Percentiles rank a stretch among this genome's conserved stretches.
Conservation (phyloP, 345 rosid genomes). For the Durio zibethinus region DNA sequence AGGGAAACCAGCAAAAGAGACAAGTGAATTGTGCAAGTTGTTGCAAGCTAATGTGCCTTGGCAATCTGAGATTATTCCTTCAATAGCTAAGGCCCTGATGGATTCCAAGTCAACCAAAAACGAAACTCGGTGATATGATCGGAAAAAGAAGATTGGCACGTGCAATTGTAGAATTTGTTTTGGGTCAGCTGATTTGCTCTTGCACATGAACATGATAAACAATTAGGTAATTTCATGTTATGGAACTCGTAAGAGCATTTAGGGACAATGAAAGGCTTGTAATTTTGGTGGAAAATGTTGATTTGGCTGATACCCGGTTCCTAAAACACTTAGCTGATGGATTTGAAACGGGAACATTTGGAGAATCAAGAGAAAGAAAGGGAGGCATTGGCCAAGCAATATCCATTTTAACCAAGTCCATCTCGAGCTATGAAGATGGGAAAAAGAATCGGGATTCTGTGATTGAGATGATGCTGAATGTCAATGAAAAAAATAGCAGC, state of each 20-base stretch:
- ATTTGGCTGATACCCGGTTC: conserved; percentile 51
- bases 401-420: conserved; percentile 55
- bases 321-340: conserved; percentile 48
- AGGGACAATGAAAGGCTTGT: conserved; percentile 36
- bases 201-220: conserved; percentile 38
- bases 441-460: conserved; percentile 31
- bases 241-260: conserved; percentile 32
- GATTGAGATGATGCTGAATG: conserved; percentile 54
- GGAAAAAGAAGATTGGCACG: conserved; percentile 77
- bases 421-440: conserved; percentile 18
- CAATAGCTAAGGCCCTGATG: conserved; percentile 45
- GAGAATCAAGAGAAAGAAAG: conserved; percentile 21
- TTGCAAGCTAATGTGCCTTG: conserved; percentile 69
- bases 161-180: conserved; percentile 51
- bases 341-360: conserved; percentile 34
- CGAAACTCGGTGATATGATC: conserved; percentile 54
- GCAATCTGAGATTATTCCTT: conserved; percentile 56
- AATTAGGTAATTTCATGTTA: conserved; percentile 21
- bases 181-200: conserved; percentile 51
- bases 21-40: conserved; percentile 29
- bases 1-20: conserved; percentile 31
- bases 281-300: conserved; percentile 59
- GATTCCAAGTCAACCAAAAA: conserved; percentile 29
- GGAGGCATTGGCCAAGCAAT: conserved; percentile 33
- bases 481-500: conserved; percentile 28